These are phyloP conservation scores for Powellomyces hirtus DNA, from an alignment of 192 early-diverging fungal genomes.

Conservation along the genomic window DNA sequence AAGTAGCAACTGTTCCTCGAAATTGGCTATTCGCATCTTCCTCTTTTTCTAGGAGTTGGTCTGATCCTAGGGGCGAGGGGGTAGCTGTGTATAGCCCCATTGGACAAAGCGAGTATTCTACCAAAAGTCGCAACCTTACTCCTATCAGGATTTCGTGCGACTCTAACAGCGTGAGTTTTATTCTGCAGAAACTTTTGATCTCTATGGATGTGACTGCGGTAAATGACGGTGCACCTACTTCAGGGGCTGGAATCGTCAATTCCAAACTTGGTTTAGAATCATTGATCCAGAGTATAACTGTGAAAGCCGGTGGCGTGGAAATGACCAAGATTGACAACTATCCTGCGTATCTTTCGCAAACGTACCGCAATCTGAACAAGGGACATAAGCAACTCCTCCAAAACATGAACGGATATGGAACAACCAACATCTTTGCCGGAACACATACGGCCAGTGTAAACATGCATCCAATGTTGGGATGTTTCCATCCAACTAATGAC, in stretches of 20 bases:
- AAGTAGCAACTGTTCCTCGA: background rate
- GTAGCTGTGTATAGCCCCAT: background rate
- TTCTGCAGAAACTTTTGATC: background rate
- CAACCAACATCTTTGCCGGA: background rate
- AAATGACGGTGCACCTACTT: background rate
- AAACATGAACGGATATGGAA: constrained; percentile 2
- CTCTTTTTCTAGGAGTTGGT: background rate
- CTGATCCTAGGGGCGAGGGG: background rate
- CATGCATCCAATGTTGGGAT: constrained; percentile 7
- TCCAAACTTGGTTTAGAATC: constrained; percentile 1
- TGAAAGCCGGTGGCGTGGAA: background rate
- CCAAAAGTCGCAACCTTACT: background rate
- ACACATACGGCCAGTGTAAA: background rate
- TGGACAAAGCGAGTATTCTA: background rate
- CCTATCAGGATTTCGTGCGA: constrained; percentile 4
- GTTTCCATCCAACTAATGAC: background rate
- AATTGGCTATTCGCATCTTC: constrained; percentile 5
- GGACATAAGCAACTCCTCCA: constrained; percentile 6
- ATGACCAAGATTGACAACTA: background rate
- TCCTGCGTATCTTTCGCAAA: background rate
- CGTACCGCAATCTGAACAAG: background rate
- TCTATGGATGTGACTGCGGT: constrained; percentile 2
- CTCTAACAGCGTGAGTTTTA: background rate
- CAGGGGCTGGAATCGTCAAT: background rate
- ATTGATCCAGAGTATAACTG: background rate